Conservation (phyloP, 129 eudicot genomes). For the Ambrosia trifida region DNA sequence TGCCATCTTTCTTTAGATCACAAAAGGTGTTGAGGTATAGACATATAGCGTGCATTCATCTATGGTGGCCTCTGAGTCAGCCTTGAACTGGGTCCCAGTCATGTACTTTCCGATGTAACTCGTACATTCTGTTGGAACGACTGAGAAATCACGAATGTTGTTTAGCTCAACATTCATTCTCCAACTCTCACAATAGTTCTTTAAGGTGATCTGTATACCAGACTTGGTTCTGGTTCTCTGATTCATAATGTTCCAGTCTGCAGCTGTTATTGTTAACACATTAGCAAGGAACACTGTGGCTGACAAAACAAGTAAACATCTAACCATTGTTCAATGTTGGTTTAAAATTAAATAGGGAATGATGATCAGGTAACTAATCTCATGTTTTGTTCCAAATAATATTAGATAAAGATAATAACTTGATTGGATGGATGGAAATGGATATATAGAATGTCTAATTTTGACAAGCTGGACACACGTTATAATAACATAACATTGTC, state of each 20-base stretch:
- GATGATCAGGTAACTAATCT: too few relatives aligned
- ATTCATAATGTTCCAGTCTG: constrained; percentile 66
- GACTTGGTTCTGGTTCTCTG: constrained; percentile 26
- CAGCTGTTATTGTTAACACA: constrained; percentile 23
- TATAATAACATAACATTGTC: constrained; percentile 8
- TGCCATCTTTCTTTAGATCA: constrained; percentile 52
- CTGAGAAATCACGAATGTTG: constrained; percentile 50
- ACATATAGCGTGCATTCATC: constrained; percentile 55
- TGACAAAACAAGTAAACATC: constrained; percentile 13
- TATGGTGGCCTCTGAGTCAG: constrained; percentile 56
- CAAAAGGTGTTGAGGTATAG: constrained; percentile 54
- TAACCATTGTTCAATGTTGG: too few relatives aligned
- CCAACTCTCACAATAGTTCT: constrained; percentile 74
- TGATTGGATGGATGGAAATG: background rate
- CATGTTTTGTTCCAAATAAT: too few relatives aligned
- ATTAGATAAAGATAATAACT: background rate
- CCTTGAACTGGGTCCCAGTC: constrained; percentile 50
- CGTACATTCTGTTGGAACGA: constrained; percentile 62
- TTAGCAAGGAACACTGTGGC: constrained; percentile 27
- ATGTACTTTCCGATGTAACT: constrained; percentile 60
- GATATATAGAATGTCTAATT: background rate
- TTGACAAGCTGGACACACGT: constrained; percentile 7
- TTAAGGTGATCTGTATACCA: constrained; percentile 46
- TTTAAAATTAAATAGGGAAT: too few relatives aligned
- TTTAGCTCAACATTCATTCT: constrained; percentile 66